Conservation (phyloP, 169 alveolate species). For the Plasmodium knowlesi region DNA sequence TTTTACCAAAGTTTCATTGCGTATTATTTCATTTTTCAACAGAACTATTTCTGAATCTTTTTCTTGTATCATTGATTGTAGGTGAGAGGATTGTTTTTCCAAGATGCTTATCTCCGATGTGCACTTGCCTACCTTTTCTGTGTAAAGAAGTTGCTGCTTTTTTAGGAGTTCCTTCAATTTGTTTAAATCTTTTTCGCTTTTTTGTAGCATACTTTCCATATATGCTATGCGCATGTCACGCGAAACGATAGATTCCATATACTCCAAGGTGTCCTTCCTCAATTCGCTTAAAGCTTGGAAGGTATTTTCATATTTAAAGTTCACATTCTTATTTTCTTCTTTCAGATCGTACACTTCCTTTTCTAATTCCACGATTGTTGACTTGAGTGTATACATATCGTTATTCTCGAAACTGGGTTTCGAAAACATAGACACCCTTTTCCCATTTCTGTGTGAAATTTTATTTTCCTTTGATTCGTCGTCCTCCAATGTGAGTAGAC, state of each 20-base stretch:
- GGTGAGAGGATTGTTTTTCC: slow-evolving; percentile 65
- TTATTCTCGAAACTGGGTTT: not conserved
- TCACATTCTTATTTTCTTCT: slow-evolving; percentile 70
- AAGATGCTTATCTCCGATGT: slow-evolving; percentile 49
- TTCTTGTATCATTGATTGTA: slow-evolving; percentile 72
- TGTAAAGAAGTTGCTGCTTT: slow-evolving; percentile 33
- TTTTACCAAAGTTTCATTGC: slow-evolving; percentile 44
- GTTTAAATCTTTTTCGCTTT: slow-evolving; percentile 59
- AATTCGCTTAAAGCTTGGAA: slow-evolving; percentile 68
- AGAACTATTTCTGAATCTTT: slow-evolving; percentile 72
- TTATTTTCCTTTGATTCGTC: not conserved
- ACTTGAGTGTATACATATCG: slow-evolving; percentile 41
- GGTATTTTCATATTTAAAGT: slow-evolving; percentile 74
- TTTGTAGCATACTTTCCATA: slow-evolving; percentile 73
- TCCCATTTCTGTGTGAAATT: not conserved
- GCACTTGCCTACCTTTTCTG: slow-evolving; percentile 35
- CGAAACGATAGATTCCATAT: slow-evolving; percentile 75
- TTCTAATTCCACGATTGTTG: slow-evolving; percentile 63
- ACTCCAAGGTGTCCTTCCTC: slow-evolving; percentile 74
- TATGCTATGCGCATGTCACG: slow-evolving; percentile 74
- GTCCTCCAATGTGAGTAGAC: not conserved
- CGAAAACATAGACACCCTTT: not conserved
- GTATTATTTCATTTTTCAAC: slow-evolving; percentile 71
- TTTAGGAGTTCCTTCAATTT: slow-evolving; percentile 38
- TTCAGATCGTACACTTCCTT: slow-evolving; percentile 57